These are phyloP conservation scores for Solanum chilense DNA, from an alignment of 257 asterid species.

Conservation along the genomic window DNA sequence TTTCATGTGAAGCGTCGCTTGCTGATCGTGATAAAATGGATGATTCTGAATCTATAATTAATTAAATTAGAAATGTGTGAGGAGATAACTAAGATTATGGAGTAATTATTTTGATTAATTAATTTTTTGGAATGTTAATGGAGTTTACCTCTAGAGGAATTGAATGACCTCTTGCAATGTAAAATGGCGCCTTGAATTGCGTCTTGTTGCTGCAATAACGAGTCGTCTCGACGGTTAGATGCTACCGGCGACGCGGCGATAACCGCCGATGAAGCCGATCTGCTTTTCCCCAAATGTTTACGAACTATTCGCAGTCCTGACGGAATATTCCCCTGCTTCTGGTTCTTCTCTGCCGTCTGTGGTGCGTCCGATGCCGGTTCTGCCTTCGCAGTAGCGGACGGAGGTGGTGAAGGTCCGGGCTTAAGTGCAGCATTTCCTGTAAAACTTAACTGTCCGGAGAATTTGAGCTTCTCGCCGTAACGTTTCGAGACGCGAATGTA, in stretches of 20 bases:
- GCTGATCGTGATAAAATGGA: slow-evolving; percentile 42
- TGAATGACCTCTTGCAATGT: slow-evolving; percentile 85
- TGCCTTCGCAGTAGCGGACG: neutral
- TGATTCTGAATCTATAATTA: neutral
- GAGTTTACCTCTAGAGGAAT: slow-evolving; percentile 54
- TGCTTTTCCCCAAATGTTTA: slow-evolving; percentile 36
- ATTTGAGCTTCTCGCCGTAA: neutral
- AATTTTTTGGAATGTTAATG: neutral
- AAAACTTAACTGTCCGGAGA: neutral
- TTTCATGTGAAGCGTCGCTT: slow-evolving; percentile 58
- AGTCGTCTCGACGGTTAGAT: slow-evolving; percentile 64
- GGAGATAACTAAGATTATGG: neutral
- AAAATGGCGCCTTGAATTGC: slow-evolving; percentile 54
- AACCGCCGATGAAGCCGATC: slow-evolving; percentile 53
- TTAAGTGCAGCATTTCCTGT: neutral
- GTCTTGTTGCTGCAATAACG: slow-evolving; percentile 66
- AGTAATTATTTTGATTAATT: neutral
- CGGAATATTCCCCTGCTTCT: slow-evolving; percentile 33
- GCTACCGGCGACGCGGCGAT: slow-evolving; percentile 13
- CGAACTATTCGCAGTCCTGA: slow-evolving; percentile 16
- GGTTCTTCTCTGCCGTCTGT: neutral
- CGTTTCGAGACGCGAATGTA: slow-evolving; percentile 22
- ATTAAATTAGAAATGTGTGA: neutral
- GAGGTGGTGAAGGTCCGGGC: neutral
- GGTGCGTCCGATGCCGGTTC: neutral